phyloP scores from a whole-genome alignment of 1,139 yeast genomes.

The Geotrichum phurueaensis region DNA sequence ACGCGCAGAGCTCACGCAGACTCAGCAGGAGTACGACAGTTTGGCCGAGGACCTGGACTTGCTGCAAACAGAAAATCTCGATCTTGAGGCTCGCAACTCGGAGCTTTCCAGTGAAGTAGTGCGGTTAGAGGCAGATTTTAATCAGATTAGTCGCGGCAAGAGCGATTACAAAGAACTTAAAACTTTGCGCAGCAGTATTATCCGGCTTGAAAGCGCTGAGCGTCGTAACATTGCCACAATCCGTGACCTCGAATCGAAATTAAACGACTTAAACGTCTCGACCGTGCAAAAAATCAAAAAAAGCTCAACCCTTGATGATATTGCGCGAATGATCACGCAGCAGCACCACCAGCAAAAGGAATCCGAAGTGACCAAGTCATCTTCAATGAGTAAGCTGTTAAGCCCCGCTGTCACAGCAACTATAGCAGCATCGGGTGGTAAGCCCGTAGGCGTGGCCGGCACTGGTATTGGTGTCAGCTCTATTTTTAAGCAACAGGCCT shows the following conservation, averaged over 20 bases:
- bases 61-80: conserved; percentile 6
- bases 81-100: conserved; percentile 3
- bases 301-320: background rate
- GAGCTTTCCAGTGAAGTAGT: background rate
- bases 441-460: background rate
- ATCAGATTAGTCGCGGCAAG: background rate
- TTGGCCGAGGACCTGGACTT: conserved; percentile 3
- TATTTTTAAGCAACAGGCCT: conserved; percentile 12
- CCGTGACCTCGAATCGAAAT: background rate
- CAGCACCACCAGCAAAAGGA: background rate
- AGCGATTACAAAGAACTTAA: background rate
- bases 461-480: conserved; percentile 8
- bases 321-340: conserved; percentile 1
- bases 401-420: conserved; percentile 1
- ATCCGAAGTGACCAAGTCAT: background rate
- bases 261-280: background rate
- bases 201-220: background rate
- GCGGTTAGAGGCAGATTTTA: background rate
- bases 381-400: background rate
- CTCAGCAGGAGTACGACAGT: background rate
- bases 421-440: background rate
- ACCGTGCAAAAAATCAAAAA: background rate
- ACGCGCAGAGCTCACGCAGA: conserved; percentile 3
- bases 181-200: background rate
- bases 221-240: background rate